phyloP scores from a whole-genome alignment of 257 asterid species.

The Anisodus tanguticus region DNA sequence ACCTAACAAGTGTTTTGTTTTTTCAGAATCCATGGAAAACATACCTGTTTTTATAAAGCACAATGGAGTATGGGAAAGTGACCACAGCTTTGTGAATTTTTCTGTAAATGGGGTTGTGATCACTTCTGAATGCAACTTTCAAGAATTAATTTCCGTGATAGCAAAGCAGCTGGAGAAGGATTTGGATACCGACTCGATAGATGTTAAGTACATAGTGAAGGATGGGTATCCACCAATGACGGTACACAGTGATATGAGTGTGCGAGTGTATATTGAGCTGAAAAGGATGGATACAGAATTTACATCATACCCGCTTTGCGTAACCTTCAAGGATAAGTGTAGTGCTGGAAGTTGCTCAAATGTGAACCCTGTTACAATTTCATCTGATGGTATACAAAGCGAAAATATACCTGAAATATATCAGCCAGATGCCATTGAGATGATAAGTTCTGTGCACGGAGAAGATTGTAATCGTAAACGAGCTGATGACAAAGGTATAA shows the following conservation, averaged over 20 bases:
- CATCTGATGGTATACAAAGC: not conserved
- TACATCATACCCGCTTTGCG: not conserved
- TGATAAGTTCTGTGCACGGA: not conserved
- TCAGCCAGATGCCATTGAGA: not conserved
- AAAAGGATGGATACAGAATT: constrained; percentile 17
- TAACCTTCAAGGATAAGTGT: not conserved
- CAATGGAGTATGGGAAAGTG: constrained; percentile 17
- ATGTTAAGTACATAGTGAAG: constrained; percentile 4
- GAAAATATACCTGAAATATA: not conserved
- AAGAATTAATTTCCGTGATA: not conserved
- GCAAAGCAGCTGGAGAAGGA: not conserved
- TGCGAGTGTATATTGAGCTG: not conserved
- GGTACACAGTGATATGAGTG: constrained; percentile 19
- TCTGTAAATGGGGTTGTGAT: constrained; percentile 13
- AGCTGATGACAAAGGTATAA: not conserved
- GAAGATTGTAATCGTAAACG: not conserved
- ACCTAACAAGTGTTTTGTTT: not conserved
- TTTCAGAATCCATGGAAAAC: not conserved
- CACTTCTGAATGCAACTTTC: constrained; percentile 5
- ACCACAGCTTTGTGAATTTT: not conserved
- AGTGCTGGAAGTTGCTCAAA: constrained; percentile 20
- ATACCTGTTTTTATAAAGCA: constrained; percentile 15
- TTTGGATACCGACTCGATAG: constrained; percentile 1
- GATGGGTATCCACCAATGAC: constrained; percentile 26
- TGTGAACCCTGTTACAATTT: not conserved